Conservation (phyloP, 345 rosid genomes). For the Noccaea caerulescens region DNA sequence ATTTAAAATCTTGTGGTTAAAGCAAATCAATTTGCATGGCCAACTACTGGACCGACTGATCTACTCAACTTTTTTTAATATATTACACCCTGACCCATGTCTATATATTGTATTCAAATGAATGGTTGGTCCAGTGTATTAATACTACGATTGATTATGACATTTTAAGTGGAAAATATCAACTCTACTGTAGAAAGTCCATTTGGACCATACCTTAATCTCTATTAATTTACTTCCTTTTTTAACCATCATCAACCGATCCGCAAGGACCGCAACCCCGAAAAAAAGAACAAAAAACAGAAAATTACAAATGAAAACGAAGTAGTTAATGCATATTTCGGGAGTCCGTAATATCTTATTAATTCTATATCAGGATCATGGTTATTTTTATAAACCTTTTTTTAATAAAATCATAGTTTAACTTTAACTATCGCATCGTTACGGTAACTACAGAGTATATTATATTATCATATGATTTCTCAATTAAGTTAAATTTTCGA, state of each 20-base stretch:
- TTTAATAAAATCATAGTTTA: background rate
- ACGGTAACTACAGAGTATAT: background rate
- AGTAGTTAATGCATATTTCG: background rate
- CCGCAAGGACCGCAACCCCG: background rate
- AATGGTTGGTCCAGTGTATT: slow-evolving; percentile 47
- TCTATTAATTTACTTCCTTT: background rate
- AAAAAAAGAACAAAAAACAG: background rate
- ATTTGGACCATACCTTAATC: slow-evolving; percentile 10
- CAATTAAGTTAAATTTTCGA: background rate
- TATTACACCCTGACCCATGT: slow-evolving; percentile 35
- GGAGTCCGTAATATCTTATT: background rate
- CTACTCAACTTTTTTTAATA: slow-evolving; percentile 17
- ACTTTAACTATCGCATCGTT: background rate
- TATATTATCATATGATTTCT: background rate
- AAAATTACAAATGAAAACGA: background rate
- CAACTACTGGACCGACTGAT: slow-evolving; percentile 42
- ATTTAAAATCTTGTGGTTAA: slow-evolving; percentile 10
- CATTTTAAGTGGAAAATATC: slow-evolving; percentile 35
- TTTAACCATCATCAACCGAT: background rate
- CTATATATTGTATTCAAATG: slow-evolving; percentile 33
- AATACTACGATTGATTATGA: slow-evolving; percentile 37
- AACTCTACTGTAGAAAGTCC: slow-evolving; percentile 20
- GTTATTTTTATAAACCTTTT: background rate
- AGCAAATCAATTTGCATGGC: slow-evolving; percentile 44
- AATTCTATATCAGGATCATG: background rate